Percentiles rank a stretch among this genome's conserved stretches.
phyloP scores from a whole-genome alignment of 306 rosid genomes.

The Vigna mungo region DNA sequence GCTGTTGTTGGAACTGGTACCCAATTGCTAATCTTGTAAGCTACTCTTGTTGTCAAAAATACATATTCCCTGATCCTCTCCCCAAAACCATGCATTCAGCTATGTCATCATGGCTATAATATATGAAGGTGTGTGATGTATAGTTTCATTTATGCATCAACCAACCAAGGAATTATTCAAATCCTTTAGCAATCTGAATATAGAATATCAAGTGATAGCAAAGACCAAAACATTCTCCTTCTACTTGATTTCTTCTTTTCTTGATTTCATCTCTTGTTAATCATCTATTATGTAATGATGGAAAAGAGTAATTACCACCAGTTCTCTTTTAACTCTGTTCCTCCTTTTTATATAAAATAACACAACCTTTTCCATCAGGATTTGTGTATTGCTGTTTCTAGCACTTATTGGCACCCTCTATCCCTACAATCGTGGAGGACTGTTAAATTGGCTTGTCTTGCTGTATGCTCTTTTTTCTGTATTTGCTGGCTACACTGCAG shows the following conservation, averaged over 20 bases:
- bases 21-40: constrained; percentile 86
- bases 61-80: constrained; percentile 24
- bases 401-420: constrained; percentile 72
- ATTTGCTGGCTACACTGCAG: constrained; percentile 75
- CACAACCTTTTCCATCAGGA: constrained; percentile 52
- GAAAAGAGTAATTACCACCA: neutral
- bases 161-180: constrained; percentile 21
- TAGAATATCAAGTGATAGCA: neutral
- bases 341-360: constrained; percentile 8
- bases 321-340: constrained; percentile 27
- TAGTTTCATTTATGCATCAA: constrained; percentile 28
- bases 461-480: constrained; percentile 66
- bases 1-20: constrained; percentile 84
- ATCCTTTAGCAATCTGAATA: constrained; percentile 37
- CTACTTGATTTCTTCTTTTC: constrained; percentile 20
- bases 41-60: constrained; percentile 44
- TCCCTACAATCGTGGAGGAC: constrained; percentile 86
- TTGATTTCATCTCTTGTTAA: constrained; percentile 3
- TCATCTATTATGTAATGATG: constrained; percentile 6
- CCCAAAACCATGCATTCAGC: constrained; percentile 24
- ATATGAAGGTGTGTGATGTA: constrained; percentile 35
- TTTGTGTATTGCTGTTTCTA: constrained; percentile 65
- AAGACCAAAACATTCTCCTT: constrained; percentile 24
- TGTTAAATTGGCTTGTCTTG: constrained; percentile 62
- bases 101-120: constrained; percentile 28